Percentiles rank a stretch among this genome's conserved stretches.
These are phyloP conservation scores for Penicillium crustosum DNA, from an alignment of 2,329 filamentous ascomycete genomes.

Conservation along the genomic window DNA sequence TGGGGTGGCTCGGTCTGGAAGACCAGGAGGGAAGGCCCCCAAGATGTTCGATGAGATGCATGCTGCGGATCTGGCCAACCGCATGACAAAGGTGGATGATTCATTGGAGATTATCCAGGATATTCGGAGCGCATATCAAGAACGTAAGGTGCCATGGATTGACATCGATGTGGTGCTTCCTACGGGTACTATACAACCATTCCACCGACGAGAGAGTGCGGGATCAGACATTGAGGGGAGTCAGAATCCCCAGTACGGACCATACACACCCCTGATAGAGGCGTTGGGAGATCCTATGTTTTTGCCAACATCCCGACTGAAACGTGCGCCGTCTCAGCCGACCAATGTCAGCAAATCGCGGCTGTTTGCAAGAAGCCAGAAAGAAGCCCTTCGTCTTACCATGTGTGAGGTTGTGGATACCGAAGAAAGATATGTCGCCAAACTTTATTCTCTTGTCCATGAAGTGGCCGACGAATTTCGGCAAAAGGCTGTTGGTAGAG, in stretches of 20 bases:
- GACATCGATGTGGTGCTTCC: conserved; percentile 87
- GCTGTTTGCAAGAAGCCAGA: conserved; percentile 76
- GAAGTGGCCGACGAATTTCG: conserved; percentile 79
- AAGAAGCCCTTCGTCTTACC: conserved; percentile 80
- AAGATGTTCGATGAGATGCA: conserved; percentile 86
- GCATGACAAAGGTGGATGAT: conserved; percentile 80
- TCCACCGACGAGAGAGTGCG: conserved; percentile 60
- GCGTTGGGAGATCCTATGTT: conserved; percentile 82
- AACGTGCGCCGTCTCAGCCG: conserved; percentile 82
- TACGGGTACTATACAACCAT: conserved; percentile 67
- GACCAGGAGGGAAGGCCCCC: conserved; percentile 62
- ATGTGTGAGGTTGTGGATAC: conserved; percentile 89
- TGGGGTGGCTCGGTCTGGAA: conserved; percentile 51
- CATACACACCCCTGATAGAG: conserved; percentile 73
- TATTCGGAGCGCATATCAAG: conserved; percentile 72
- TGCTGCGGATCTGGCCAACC: conserved; percentile 83
- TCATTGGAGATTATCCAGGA: conserved; percentile 69
- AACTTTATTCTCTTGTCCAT: conserved; percentile 79
- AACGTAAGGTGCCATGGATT: conserved; percentile 78
- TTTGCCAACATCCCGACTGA: conserved; percentile 78
- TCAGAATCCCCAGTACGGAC: conserved; percentile 63
- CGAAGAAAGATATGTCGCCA: conserved; percentile 88
- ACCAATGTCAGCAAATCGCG: conserved; percentile 75
- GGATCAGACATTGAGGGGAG: conserved; percentile 44
- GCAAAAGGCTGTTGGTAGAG: conserved; percentile 61